phyloP scores from a whole-genome alignment of 2,329 filamentous ascomycete genomes.

The Penicillium sp. region DNA sequence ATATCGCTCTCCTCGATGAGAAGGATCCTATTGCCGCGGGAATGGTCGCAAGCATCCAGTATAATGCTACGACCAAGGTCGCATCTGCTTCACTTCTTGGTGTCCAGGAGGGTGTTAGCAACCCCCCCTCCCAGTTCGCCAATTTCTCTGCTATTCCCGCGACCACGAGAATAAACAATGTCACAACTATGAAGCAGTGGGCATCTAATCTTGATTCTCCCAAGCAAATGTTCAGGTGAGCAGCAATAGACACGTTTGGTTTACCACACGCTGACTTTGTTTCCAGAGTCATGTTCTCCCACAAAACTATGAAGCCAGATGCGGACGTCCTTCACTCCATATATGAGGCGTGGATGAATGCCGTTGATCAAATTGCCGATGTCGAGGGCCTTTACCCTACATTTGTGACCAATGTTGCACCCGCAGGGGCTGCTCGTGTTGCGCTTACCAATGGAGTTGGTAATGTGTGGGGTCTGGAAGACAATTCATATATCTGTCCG shows the following conservation, averaged over 20 bases:
- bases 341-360: constrained; percentile 40
- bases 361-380: constrained; percentile 39
- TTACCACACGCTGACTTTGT: not conserved
- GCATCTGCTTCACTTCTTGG: constrained; percentile 34
- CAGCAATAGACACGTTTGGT: not conserved
- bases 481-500: constrained; percentile 38
- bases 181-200: constrained; percentile 34
- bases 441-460: constrained; percentile 43
- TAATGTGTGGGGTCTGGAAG: constrained; percentile 44
- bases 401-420: constrained; percentile 39
- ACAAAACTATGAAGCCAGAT: constrained; percentile 45
- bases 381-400: constrained; percentile 45
- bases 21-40: constrained; percentile 34
- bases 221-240: constrained; percentile 43
- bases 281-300: constrained; percentile 41
- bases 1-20: constrained; percentile 28
- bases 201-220: constrained; percentile 34
- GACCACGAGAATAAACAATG: constrained; percentile 25
- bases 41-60: constrained; percentile 35
- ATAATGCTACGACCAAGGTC: constrained; percentile 30
- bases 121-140: constrained; percentile 37
- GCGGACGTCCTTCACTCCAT: constrained; percentile 35
- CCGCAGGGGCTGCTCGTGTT: constrained; percentile 32
- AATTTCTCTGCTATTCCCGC: constrained; percentile 39
- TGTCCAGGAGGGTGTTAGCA: constrained; percentile 39